phyloP scores from a whole-genome alignment of 2,329 filamentous ascomycete genomes.

The Aspergillus melleus region DNA sequence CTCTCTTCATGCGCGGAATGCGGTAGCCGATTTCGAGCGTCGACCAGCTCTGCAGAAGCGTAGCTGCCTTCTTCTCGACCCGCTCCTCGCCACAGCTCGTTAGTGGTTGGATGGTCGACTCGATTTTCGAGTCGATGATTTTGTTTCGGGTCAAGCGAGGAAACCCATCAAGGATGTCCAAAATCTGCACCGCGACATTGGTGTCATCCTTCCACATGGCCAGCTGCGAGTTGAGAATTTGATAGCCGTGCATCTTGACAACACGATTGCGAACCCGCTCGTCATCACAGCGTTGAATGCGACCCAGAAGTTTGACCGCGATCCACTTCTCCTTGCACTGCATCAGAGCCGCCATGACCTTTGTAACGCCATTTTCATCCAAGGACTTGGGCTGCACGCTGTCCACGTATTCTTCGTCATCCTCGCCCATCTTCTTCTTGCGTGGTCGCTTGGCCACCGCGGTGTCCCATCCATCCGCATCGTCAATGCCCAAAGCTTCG shows the following conservation, averaged over 20 bases:
- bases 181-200: constrained; percentile 84
- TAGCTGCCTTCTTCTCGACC: constrained; percentile 69
- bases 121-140: constrained; percentile 94
- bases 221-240: constrained; percentile 85
- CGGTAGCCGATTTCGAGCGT: constrained; percentile 88
- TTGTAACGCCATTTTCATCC: constrained; percentile 80
- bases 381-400: constrained; percentile 78
- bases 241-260: constrained; percentile 95
- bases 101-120: constrained; percentile 72
- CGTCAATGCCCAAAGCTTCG: constrained; percentile 93
- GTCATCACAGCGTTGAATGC: constrained; percentile 83
- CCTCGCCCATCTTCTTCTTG: constrained; percentile 88
- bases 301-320: constrained; percentile 86
- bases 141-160: constrained; percentile 94
- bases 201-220: constrained; percentile 83
- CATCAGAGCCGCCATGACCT: constrained; percentile 95
- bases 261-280: constrained; percentile 84
- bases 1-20: constrained; percentile 85
- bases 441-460: constrained; percentile 84
- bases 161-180: constrained; percentile 85
- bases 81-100: constrained; percentile 68
- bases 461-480: constrained; percentile 88
- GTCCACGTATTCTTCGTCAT: constrained; percentile 94
- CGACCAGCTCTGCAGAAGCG: constrained; percentile 80
- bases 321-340: constrained; percentile 99